phyloP scores from a whole-genome alignment of 768 basidiomycete genomes.

The Sarcomyxa edulis region DNA sequence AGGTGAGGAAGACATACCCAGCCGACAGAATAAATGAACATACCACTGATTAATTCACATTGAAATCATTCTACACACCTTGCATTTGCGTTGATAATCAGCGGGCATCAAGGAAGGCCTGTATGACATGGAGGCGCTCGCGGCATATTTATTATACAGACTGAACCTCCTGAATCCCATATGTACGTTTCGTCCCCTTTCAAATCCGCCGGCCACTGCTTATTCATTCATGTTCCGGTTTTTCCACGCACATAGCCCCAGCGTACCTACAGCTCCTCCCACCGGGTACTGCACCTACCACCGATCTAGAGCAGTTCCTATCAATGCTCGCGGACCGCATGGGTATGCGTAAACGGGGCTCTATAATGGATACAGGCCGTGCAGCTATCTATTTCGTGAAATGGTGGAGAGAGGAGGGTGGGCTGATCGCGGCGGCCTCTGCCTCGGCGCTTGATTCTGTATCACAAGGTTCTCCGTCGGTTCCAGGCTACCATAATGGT shows the following conservation, averaged over 20 bases:
- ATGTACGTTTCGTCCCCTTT: constrained; percentile 40
- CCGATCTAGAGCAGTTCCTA: constrained; percentile 63
- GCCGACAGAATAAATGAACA: constrained; percentile 11
- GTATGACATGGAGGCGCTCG: constrained; percentile 80
- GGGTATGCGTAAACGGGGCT: constrained; percentile 80
- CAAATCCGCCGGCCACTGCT: constrained; percentile 3
- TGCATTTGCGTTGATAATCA: constrained; percentile 21
- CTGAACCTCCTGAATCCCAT: constrained; percentile 74
- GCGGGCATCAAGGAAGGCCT: constrained; percentile 93
- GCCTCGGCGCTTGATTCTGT: constrained; percentile 23
- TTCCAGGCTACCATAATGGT: background rate
- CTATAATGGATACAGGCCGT: constrained; percentile 59
- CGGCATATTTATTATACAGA: constrained; percentile 81
- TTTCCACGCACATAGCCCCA: constrained; percentile 43
- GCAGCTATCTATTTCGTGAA: constrained; percentile 79
- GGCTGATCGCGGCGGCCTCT: constrained; percentile 47
- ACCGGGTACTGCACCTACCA: constrained; percentile 47
- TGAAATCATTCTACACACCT: constrained; percentile 9
- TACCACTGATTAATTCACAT: constrained; percentile 7
- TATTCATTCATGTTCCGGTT: constrained; percentile 6
- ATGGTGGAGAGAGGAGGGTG: constrained; percentile 83
- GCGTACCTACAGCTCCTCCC: constrained; percentile 65
- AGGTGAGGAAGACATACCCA: constrained; percentile 54
- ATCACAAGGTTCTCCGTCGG: background rate
- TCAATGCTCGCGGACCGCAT: constrained; percentile 65